Base-by-base conservation (phyloP, 1,139 yeast genomes). In the Magnusiomyces ingens region DNA sequence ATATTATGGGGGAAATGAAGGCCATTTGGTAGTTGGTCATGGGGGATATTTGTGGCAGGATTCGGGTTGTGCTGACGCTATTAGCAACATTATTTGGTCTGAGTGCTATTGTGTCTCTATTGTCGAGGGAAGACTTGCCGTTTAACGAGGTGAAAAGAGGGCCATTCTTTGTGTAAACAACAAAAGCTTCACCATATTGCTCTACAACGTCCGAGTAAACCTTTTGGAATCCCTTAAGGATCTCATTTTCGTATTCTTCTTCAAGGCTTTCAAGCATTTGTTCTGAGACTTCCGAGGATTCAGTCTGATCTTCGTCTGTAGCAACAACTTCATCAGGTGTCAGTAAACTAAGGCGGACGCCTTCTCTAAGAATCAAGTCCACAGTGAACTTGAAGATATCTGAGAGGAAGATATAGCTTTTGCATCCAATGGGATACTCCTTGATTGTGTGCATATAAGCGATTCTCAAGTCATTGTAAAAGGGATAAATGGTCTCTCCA, bases 381-480 rank as follows among this genome's bases (percentile, higher is more conserved):
- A 84, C 77, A 2, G 87, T 70, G 61, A 84, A 82, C 64, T 80
- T 83, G 71, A 81, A 89, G 62, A 85, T 84, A 54, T 77, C 77
- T 66, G 87, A 93, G 45, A 85, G 72, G 59, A 77, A 74, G 19
- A 70, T 71, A 65, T 90, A 90, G 13, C 69, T 69, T 21, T 71
- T 64, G n/a, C 83, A 72, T 1, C 89, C 90, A 36, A 82, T 75
- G 22, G 77, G 75, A 54, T 75, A 71, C 50, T 73, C 69, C 40
- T 73, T 72, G 21, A 85, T 74, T 38, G 76, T 71, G 26, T 77
- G 65, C 10, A 81, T 77, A 45, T 84, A 74, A 0, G 85, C 84
- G 17, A 84, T 71, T 61, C 81, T 85, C 56, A 91, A 67, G 67
- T 91, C 98, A 64, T 85, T 93, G 63, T 78, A 88, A 13, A 89